A percentile compares a stretch with the other conserved stretches of the same genome.
These are phyloP conservation scores for Tremellales sp. DNA, from an alignment of 1,284 basidiomycete genomes.

Conservation along the genomic window DNA sequence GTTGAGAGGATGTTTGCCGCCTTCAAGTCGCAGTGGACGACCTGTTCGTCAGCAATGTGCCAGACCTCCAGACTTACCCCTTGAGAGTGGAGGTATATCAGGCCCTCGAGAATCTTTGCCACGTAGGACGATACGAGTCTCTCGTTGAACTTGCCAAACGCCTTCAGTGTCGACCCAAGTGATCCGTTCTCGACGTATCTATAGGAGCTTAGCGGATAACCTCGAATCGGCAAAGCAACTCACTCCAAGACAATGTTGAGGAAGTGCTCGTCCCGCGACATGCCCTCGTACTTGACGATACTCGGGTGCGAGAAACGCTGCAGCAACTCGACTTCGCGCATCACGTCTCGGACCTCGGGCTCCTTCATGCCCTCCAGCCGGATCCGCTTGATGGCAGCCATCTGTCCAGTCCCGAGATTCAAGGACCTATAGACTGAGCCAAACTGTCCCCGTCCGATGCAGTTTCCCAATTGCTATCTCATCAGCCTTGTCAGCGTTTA, in stretches of 20 bases:
- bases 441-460: constrained; percentile 93
- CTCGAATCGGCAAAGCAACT: constrained; percentile 42
- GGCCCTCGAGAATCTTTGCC: constrained; percentile 86
- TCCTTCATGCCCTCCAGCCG: constrained; percentile 79
- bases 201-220: not conserved
- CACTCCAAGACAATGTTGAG: constrained; percentile 90
- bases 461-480: constrained; percentile 83
- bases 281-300: constrained; percentile 93
- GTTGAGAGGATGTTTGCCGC: constrained; percentile 57
- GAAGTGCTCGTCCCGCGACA: constrained; percentile 80
- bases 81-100: constrained; percentile 79
- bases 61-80: constrained; percentile 51
- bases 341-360: constrained; percentile 77
- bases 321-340: constrained; percentile 85
- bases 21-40: constrained; percentile 56
- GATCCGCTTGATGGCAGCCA: constrained; percentile 92
- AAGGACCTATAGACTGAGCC: constrained; percentile 91
- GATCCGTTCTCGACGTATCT: constrained; percentile 94
- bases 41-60: constrained; percentile 18
- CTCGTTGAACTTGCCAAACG: constrained; percentile 88
- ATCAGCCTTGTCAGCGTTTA: constrained; percentile 10
- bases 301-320: constrained; percentile 84
- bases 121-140: constrained; percentile 82
- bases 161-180: constrained; percentile 80
- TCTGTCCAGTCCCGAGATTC: constrained; percentile 85